Evolutionary conservation across 257 asterid genomes (phyloP).

Genomic region (Solanum sejunctum): DNA sequence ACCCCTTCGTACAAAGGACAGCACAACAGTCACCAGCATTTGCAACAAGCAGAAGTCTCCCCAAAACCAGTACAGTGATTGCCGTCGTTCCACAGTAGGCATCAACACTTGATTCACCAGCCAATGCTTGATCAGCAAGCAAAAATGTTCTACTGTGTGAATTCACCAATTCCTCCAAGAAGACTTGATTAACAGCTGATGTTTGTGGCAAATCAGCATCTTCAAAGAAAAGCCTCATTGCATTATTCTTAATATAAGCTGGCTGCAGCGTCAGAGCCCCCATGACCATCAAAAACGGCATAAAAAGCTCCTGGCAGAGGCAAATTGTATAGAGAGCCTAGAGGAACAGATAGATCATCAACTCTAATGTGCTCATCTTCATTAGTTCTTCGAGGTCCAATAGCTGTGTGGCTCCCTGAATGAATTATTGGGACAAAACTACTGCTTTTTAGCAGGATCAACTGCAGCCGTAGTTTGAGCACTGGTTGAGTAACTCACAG

Average conservation of each 20-base stretch:
- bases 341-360: conserved; percentile 51
- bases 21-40: conserved; percentile 98
- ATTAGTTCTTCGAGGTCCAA: conserved; percentile 68
- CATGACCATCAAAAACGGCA: conserved; percentile 94
- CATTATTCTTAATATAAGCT: conserved; percentile 51
- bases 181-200: conserved; percentile 38
- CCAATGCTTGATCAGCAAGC: conserved; percentile 65
- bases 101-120: conserved; percentile 46
- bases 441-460: conserved; percentile 15
- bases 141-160: conserved; percentile 50
- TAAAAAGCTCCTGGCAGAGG: conserved; percentile 64
- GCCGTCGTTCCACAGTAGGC: conserved; percentile 87
- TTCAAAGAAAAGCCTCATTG: conserved; percentile 54
- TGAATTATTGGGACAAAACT: conserved; percentile 37
- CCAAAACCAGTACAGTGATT: conserved; percentile 63
- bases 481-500: conserved; percentile 58
- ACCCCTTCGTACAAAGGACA: conserved; percentile 75
- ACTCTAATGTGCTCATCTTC: conserved; percentile 76
- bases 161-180: conserved; percentile 44
- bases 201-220: conserved; percentile 53
- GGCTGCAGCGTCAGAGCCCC: conserved; percentile 89
- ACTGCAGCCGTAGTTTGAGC: conserved; percentile 16
- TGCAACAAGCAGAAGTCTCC: conserved; percentile 59
- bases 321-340: conserved; percentile 55
- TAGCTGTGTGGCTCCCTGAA: conserved; percentile 83